Base-by-base conservation (phyloP, 2,329 filamentous ascomycete species). In the Penicillium thymicola region DNA sequence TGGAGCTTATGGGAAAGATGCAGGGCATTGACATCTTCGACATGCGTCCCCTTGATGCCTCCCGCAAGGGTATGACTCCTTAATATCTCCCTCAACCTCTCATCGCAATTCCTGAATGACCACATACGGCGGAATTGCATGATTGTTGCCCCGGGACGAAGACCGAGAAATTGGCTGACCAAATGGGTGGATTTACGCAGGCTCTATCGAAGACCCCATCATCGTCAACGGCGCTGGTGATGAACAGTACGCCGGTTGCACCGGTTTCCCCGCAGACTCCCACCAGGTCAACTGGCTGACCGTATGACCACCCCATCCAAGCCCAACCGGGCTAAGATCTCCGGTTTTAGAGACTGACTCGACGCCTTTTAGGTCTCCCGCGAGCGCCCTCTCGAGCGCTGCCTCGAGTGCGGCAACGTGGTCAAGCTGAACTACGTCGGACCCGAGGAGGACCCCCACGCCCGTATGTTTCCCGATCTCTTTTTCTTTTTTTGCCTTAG, bases 1-100 rank as follows among this genome's bases (percentile, higher is more conserved):
- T 99, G 69, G 94, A 99, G 81, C 94, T 99, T 72, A 84, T 99
- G 76, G 94, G 94, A 80, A 99, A 99, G 87, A 96, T 97, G 89
- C 91, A 97, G 83, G 92, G 94, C 66, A 82, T 97, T 70, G 94
- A 99, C 75, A 83, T 97, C 75, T 99, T 99, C 82, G 92, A 99
- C 81, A 96, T 97, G 94, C 88, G 86, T 78, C 94, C 94, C 63
- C 85, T 99, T 69, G 94, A 97, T 76, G 83, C 93, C 63, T 94
- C 89, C 76, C 88, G 94, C 74, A 85, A 85, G 78, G 93, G 93
- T 90, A 82, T 65, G 82, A 60, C 23, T 25, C 38, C n/a, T n/a
- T 25, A 2, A 14, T 3, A 18, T 11, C 81, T 56, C 23, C n/a
- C 11, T n/a, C 14, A 28, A 21, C 5, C 1, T 18, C 16, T 13